These are phyloP conservation scores for Podospora fimiseda DNA, from an alignment of 495 filamentous ascomycete species.

Conservation along the genomic window DNA sequence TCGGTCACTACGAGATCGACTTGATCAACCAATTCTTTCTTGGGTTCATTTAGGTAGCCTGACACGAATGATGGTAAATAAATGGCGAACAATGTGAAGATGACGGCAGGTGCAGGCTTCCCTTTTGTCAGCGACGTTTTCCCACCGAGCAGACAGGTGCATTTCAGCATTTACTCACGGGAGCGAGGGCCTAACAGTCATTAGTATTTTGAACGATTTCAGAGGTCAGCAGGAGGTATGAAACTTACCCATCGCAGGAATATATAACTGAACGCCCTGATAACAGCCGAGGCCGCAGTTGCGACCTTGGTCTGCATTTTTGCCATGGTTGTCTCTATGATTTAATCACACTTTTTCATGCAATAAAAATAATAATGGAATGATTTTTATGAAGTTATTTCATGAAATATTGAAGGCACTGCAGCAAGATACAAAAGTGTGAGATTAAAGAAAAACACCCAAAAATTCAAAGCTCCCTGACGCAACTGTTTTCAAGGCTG, in stretches of 20 bases:
- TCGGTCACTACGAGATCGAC: conserved; percentile 56
- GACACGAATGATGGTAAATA: conserved; percentile 66
- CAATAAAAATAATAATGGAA: too few species aligned
- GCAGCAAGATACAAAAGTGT: too few species aligned
- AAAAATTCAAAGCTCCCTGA: conserved; percentile 2
- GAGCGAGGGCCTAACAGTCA: conserved; percentile 18
- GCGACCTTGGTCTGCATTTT: conserved; percentile 27
- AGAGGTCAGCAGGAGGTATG: neutral
- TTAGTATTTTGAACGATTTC: conserved; percentile 11
- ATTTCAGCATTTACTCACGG: conserved; percentile 26
- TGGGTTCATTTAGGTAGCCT: conserved; percentile 49
- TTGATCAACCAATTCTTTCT: conserved; percentile 55
- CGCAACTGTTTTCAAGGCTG: conserved; percentile 6
- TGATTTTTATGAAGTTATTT: too few species aligned
- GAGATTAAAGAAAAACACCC: neutral
- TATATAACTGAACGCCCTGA: conserved; percentile 59
- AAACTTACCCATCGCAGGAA: conserved; percentile 81
- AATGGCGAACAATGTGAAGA: conserved; percentile 64
- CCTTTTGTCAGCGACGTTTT: conserved; percentile 10
- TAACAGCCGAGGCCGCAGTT: conserved; percentile 42
- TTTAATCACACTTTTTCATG: neutral
- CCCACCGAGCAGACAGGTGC: neutral
- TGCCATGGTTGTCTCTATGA: conserved; percentile 11
- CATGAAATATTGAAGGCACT: too few species aligned
- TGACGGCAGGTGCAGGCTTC: conserved; percentile 54